Percentiles rank a stretch among this genome's conserved stretches.
Conservation (phyloP, 495 filamentous ascomycete genomes). For the Penicillium samsonianum region DNA sequence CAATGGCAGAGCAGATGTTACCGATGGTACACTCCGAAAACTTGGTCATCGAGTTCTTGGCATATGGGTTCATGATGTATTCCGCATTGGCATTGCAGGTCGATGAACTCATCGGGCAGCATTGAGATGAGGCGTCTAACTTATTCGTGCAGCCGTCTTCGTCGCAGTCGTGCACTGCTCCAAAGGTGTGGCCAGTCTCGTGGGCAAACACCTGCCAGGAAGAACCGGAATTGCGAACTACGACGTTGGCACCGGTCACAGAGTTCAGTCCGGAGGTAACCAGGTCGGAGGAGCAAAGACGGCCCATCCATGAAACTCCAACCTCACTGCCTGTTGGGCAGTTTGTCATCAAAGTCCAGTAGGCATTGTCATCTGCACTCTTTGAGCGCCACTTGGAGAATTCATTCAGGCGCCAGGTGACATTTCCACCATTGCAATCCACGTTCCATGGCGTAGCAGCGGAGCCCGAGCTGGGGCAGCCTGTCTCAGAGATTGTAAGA, state of each 20-base stretch:
- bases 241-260: conserved; percentile 85
- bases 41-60: conserved; percentile 63
- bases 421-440: conserved; percentile 62
- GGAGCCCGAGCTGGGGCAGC: conserved; percentile 67
- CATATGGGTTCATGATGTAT: conserved; percentile 97
- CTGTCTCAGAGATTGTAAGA: conserved; percentile 67
- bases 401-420: conserved; percentile 77
- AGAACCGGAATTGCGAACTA: conserved; percentile 70
- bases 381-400: conserved; percentile 88
- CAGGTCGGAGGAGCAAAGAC: conserved; percentile 70
- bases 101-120: conserved; percentile 73
- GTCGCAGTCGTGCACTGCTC: conserved; percentile 92
- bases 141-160: conserved; percentile 61
- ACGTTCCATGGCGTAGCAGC: conserved; percentile 78
- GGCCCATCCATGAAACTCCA: conserved; percentile 90
- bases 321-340: conserved; percentile 87
- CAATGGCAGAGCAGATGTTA: conserved; percentile 92
- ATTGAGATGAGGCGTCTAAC: conserved; percentile 69
- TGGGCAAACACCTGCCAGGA: conserved; percentile 98
- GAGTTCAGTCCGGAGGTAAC: conserved; percentile 54
- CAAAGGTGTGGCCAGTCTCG: conserved; percentile 93
- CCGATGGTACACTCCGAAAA: conserved; percentile 91
- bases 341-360: conserved; percentile 89
- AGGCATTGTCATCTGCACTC: conserved; percentile 75
- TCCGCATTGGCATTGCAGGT: conserved; percentile 73